These are phyloP conservation scores for Rhodotorula sp. DNA, from an alignment of 1,284 basidiomycete genomes.

Conservation along the genomic window DNA sequence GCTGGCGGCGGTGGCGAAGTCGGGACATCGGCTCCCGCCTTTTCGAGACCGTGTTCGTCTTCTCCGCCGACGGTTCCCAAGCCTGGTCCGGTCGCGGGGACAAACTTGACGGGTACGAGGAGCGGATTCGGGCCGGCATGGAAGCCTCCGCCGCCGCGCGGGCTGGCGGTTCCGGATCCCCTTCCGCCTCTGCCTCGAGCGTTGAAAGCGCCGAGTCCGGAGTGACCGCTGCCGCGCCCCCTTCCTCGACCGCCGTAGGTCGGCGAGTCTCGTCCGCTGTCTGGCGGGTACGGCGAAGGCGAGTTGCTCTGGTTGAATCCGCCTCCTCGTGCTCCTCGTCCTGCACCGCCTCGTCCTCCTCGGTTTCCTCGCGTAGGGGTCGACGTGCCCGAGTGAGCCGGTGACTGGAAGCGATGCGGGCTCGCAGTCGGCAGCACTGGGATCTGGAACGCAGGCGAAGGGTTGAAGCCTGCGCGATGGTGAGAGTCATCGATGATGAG, in stretches of 20 bases:
- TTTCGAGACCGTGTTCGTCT: slow-evolving; percentile 24
- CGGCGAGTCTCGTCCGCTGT: background rate
- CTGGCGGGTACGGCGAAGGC: background rate
- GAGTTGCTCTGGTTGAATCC: background rate
- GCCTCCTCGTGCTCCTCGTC: background rate
- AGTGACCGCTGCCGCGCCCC: background rate
- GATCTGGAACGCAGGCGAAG: slow-evolving; percentile 11
- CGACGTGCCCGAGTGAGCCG: slow-evolving; percentile 2
- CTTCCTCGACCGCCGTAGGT: background rate
- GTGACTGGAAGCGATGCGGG: background rate
- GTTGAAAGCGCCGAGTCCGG: background rate
- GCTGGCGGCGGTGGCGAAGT: background rate
- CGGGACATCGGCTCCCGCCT: slow-evolving; percentile 11
- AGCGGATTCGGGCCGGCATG: slow-evolving; percentile 22
- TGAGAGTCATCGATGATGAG: background rate
- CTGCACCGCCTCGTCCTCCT: slow-evolving; percentile 7
- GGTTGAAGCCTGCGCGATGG: slow-evolving; percentile 27
- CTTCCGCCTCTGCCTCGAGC: background rate
- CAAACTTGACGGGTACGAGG: slow-evolving; percentile 38
- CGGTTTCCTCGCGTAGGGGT: slow-evolving; percentile 23
- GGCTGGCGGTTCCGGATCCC: background rate
- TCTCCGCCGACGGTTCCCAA: slow-evolving; percentile 28
- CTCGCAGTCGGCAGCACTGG: background rate
- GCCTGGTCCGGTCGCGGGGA: slow-evolving; percentile 14
- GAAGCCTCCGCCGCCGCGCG: slow-evolving; percentile 12